Conservation (phyloP, 1,284 basidiomycete species). For the Tilletia indica region DNA sequence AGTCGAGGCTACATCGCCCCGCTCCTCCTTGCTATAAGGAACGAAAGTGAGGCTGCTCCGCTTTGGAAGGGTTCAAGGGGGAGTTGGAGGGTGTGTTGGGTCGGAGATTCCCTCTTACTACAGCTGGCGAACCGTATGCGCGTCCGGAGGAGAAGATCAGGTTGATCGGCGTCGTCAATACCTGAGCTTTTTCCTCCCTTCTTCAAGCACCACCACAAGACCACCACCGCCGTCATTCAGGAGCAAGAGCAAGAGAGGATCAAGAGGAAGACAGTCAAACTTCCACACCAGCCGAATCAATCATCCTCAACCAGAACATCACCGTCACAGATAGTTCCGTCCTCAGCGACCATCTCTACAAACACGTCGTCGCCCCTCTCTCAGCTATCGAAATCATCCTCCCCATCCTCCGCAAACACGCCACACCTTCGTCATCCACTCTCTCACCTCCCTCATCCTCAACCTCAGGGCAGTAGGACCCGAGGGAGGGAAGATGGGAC, state of each 20-base stretch:
- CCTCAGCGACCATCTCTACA: conserved; percentile 31
- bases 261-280: neutral
- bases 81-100: conserved; percentile 42
- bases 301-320: neutral
- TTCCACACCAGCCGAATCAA: conserved; percentile 16
- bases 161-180: conserved; percentile 47
- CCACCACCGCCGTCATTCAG: conserved; percentile 15
- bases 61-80: conserved; percentile 27
- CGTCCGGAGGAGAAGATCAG: conserved; percentile 44
- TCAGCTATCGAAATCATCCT: conserved; percentile 36
- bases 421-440: conserved; percentile 23
- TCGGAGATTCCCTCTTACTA: conserved; percentile 48
- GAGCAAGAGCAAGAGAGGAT: conserved; percentile 11
- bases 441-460: neutral
- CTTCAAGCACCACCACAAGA: conserved; percentile 28
- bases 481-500: neutral
- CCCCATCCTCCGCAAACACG: conserved; percentile 29
- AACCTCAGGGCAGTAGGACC: neutral
- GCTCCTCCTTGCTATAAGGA: conserved; percentile 19
- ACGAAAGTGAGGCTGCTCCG: neutral
- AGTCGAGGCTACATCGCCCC: conserved; percentile 50
- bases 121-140: conserved; percentile 54
- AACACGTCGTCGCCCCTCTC: conserved; percentile 41
- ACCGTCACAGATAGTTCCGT: conserved; percentile 22
- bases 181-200: conserved; percentile 35